A percentile compares a stretch with the other conserved stretches of the same genome.
Conservation (phyloP, 805 yeast genomes). For the Barnettozyma siamensis region DNA sequence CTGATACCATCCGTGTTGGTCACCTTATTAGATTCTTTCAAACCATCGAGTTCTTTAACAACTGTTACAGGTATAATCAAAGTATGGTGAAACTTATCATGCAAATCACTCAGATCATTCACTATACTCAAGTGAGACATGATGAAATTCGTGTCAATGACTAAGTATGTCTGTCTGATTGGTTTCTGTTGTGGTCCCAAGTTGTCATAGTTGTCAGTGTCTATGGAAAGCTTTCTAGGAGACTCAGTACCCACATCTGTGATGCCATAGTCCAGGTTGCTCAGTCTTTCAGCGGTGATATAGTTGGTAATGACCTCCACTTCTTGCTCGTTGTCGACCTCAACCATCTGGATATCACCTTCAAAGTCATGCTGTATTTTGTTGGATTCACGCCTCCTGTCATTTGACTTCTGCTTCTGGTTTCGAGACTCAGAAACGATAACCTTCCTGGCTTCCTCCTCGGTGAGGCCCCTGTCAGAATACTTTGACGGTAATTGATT, state of each 20-base stretch:
- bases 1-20: constrained; percentile 8
- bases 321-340: constrained; percentile 41
- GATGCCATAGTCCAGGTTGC: background rate
- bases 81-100: constrained; percentile 36
- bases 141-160: constrained; percentile 81
- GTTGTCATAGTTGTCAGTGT: background rate
- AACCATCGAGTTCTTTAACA: constrained; percentile 74
- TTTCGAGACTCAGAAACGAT: constrained; percentile 16
- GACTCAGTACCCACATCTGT: background rate
- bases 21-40: constrained; percentile 44
- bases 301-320: constrained; percentile 39
- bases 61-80: constrained; percentile 70
- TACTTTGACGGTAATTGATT: constrained; percentile 25
- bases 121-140: constrained; percentile 60
- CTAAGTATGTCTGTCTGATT: constrained; percentile 37
- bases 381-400: constrained; percentile 1
- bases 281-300: constrained; percentile 24
- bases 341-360: constrained; percentile 44
- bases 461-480: constrained; percentile 18
- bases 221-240: background rate
- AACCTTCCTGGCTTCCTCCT: constrained; percentile 11
- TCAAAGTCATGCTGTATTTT: background rate
- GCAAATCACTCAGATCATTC: constrained; percentile 42
- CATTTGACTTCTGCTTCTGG: constrained; percentile 18
- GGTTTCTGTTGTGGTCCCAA: constrained; percentile 7